Evolutionary conservation across 1,284 basidiomycete species (phyloP), one percentile per base, ranked within the genome.

Genomic region (Trametes sp.): DNA sequence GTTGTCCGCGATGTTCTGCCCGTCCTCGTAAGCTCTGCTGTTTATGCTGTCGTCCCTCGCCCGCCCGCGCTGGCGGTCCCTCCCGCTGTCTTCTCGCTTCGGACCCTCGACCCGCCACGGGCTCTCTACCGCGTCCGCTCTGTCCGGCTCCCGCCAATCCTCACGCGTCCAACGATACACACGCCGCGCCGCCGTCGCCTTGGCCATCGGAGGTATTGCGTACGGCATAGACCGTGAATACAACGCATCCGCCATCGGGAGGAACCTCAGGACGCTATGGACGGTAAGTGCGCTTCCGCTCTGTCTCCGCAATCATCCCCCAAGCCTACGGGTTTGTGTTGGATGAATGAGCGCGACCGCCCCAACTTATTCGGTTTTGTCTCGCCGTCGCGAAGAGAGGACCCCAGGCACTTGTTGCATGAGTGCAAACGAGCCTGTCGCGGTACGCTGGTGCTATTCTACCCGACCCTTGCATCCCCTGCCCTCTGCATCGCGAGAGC

Each of bases 181-280:
- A 19, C 66, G 66, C 23, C 64, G 69, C 21, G 49, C 61, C 0
- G 77, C 73, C 8, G 83, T 81, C 57, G 52, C 78, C 24, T 67
- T 76, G 4, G 52, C 77, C 1, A 78, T 81, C 0, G 65, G 84
- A 9, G 84, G 83, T 0, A 73, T 76, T 0, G 70, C 83, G 7
- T 92, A 84, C 72, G 68, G 78, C 5, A 69, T 81, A 4, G 92
- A 94, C 71, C 80, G 75, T 53, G 70, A 84, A 19, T 85, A 82
- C 69, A 89, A 93, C 72, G 92, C 90, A 0, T 88, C 87, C 29
- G 85, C 92, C 0, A 74, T 92, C 2, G 73, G 73, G 4, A 78
- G 92, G 54, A 93, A 88, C 70, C 56, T 88, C 51, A 78, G 89
- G 61, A 93, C 92, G 1, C 77, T 88, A 10, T 88, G 84, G 79